These are phyloP conservation scores for Exophiala sp. DNA, from an alignment of 2,329 filamentous ascomycete species.

Conservation along the genomic window DNA sequence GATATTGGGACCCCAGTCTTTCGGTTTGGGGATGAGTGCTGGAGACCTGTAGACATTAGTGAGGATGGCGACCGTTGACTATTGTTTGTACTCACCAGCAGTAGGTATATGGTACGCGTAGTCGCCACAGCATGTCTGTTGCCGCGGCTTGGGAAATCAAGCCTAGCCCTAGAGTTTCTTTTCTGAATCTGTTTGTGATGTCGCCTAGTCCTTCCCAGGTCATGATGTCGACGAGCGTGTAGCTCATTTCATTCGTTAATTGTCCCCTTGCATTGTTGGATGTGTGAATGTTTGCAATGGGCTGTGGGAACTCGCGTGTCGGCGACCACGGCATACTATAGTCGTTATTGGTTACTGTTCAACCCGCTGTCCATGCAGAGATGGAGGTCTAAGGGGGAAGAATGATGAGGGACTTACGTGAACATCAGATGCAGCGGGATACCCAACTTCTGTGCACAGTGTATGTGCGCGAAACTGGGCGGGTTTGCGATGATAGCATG, in stretches of 20 bases:
- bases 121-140: not conserved
- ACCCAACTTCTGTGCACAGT: conserved; percentile 50
- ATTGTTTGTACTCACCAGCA: conserved; percentile 33
- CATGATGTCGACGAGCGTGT: conserved; percentile 47
- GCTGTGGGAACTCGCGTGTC: conserved; percentile 48
- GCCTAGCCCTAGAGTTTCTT: not conserved
- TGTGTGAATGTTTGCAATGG: conserved; percentile 47
- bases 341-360: not conserved
- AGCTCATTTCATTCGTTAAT: conserved; percentile 45
- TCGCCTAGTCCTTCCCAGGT: conserved; percentile 46
- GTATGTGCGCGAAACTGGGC: conserved; percentile 51
- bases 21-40: conserved; percentile 39
- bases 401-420: conserved; percentile 29
- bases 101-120: not conserved
- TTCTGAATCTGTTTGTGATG: conserved; percentile 25
- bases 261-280: conserved; percentile 31
- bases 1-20: conserved; percentile 40
- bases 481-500: conserved; percentile 56
- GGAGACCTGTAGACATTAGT: conserved; percentile 48
- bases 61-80: conserved; percentile 34
- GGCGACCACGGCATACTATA: conserved; percentile 48
- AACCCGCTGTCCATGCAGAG: not conserved
- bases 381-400: no score
- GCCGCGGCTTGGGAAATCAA: not conserved
- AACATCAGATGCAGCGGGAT: conserved; percentile 53